Percentiles rank a stretch among this genome's conserved stretches.
Conservation (phyloP, 768 basidiomycete species). For the Lactifluus piperatus region DNA sequence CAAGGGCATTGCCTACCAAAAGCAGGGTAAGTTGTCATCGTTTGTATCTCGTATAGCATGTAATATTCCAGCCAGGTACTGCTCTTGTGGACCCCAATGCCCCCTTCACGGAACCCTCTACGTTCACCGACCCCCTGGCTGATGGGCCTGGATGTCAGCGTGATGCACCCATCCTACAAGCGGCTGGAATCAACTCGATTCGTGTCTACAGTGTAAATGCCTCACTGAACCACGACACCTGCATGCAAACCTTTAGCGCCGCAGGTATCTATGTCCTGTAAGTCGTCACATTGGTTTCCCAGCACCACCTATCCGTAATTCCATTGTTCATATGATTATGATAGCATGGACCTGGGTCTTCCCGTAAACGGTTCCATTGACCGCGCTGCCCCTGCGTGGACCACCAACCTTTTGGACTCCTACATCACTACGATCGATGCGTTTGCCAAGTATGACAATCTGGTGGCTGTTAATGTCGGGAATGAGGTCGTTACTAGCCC, state of each 20-base stretch:
- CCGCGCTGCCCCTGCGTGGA: constrained; percentile 65
- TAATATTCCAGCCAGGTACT: background rate
- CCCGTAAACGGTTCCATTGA: constrained; percentile 84
- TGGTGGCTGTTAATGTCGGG: constrained; percentile 83
- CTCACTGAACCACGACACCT: constrained; percentile 73
- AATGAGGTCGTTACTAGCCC: constrained; percentile 64
- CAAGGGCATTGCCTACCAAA: constrained; percentile 80
- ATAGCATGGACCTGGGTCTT: constrained; percentile 76
- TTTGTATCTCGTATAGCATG: background rate
- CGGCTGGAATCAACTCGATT: constrained; percentile 74
- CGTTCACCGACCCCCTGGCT: constrained; percentile 74
- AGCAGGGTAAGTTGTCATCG: constrained; percentile 46
- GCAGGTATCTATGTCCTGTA: constrained; percentile 90
- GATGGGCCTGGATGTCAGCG: constrained; percentile 58
- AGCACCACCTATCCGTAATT: background rate
- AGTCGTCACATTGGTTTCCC: constrained; percentile 24
- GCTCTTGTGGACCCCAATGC: background rate
- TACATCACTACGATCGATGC: constrained; percentile 71
- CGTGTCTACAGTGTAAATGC: constrained; percentile 85
- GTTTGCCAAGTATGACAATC: constrained; percentile 82
- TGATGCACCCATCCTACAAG: constrained; percentile 67
- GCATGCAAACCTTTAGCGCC: constrained; percentile 67
- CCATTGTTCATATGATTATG: constrained; percentile 11
- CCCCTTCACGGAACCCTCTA: constrained; percentile 60
- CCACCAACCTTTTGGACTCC: constrained; percentile 67